A percentile compares a stretch with the other conserved stretches of the same genome.
Evolutionary conservation across 208 protist genomes (phyloP).

Genomic region (Leishmania major): DNA sequence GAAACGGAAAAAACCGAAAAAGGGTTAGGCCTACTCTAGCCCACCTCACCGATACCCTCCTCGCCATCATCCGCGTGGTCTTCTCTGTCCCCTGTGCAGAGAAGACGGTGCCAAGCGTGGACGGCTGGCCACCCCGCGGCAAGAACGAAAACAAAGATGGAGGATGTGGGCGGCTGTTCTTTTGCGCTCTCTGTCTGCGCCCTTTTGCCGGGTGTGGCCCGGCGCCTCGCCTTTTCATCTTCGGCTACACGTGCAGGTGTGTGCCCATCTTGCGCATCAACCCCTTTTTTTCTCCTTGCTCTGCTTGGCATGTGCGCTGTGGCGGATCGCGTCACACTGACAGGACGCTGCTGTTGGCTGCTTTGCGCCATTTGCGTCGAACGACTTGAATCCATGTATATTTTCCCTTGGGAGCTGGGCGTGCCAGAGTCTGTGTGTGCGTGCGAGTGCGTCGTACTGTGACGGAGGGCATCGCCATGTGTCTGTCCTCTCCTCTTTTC

Average conservation of each 20-base stretch:
- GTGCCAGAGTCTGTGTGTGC: background rate
- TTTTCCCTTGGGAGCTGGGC: background rate
- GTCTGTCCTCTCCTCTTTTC: background rate
- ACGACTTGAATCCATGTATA: background rate
- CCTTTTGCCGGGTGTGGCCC: background rate
- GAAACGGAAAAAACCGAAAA: background rate
- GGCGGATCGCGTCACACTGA: conserved; percentile 3
- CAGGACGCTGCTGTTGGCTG: background rate
- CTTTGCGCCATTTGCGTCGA: background rate
- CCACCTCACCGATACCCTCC: background rate
- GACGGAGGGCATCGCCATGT: background rate
- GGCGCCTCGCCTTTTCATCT: background rate
- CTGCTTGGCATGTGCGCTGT: background rate
- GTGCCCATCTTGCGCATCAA: background rate
- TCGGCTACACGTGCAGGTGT: background rate
- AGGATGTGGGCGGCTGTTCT: background rate
- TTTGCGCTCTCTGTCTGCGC: background rate
- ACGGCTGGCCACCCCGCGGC: background rate
- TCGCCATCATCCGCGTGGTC: background rate
- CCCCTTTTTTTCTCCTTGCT: background rate
- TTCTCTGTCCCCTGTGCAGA: background rate
- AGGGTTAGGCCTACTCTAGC: background rate
- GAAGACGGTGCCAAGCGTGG: background rate
- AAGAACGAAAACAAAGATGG: background rate
- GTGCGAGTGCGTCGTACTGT: background rate